These are phyloP conservation scores for Pseudopyrenochaeta lycopersici DNA, from an alignment of 2,329 filamentous ascomycete genomes.

Conservation along the genomic window DNA sequence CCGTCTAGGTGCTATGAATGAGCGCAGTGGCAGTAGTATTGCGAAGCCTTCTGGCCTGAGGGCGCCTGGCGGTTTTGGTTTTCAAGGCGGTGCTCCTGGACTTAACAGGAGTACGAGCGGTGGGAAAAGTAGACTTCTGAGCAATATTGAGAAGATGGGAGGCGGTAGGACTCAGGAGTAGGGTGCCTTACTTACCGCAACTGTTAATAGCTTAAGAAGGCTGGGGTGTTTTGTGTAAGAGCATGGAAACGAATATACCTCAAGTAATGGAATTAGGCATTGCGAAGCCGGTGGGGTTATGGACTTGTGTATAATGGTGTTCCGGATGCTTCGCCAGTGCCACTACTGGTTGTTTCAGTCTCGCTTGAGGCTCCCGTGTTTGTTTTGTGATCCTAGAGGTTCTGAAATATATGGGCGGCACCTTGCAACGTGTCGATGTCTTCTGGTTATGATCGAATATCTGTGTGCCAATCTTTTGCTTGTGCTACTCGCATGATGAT, in stretches of 20 bases:
- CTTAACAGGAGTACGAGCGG: conserved; percentile 45
- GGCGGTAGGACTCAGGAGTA: conserved; percentile 49
- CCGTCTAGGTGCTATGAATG: conserved; percentile 26
- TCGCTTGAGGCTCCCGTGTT: too few relatives aligned
- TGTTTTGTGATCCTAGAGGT: too few relatives aligned
- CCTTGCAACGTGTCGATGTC: too few relatives aligned
- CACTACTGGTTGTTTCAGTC: too few relatives aligned
- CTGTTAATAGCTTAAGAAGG: not conserved
- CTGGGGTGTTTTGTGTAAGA: not conserved
- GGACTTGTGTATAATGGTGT: too few relatives aligned
- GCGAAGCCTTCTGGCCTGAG: conserved; percentile 66
- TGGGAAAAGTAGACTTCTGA: conserved; percentile 77
- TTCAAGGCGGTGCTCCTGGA: conserved; percentile 37
- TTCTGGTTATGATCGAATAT: too few relatives aligned
- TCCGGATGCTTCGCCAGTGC: too few relatives aligned
- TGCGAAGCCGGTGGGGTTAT: too few relatives aligned
- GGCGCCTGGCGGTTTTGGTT: conserved; percentile 61
- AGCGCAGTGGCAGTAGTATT: conserved; percentile 25
- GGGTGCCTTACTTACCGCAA: conserved; percentile 2
- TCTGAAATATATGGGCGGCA: too few relatives aligned
- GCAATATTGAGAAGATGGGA: conserved; percentile 88
- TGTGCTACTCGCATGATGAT: too few relatives aligned
- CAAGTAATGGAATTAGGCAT: too few relatives aligned
- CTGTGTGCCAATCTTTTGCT: too few relatives aligned
- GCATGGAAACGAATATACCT: not conserved